phyloP scores from a whole-genome alignment of 2,329 filamentous ascomycete genomes.

The Fusarium caatingaense region DNA sequence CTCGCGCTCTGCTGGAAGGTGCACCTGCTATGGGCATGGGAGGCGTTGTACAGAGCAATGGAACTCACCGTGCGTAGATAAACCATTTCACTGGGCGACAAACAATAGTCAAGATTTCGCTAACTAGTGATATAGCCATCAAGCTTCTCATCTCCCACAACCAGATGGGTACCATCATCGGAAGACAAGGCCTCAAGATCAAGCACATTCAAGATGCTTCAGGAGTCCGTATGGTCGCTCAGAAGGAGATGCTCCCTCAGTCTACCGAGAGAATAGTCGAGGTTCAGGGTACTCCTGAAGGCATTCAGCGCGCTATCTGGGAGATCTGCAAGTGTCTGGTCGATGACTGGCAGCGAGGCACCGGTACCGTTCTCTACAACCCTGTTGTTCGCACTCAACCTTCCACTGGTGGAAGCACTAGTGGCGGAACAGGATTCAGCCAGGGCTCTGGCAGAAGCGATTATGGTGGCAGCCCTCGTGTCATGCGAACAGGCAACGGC shows the following conservation, averaged over 20 bases:
- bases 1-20: slow-evolving; percentile 90
- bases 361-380: slow-evolving; percentile 97
- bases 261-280: slow-evolving; percentile 98
- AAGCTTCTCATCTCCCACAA: slow-evolving; percentile 99
- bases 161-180: slow-evolving; percentile 99
- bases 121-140: slow-evolving; percentile 71
- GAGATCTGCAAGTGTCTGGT: slow-evolving; percentile 99
- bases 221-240: slow-evolving; percentile 97
- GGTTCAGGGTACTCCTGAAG: slow-evolving; percentile 92
- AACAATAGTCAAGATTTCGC: not conserved
- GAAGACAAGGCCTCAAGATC: slow-evolving; percentile 95
- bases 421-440: slow-evolving; percentile 51
- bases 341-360: slow-evolving; percentile 97
- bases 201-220: slow-evolving; percentile 99
- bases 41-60: slow-evolving; percentile 84
- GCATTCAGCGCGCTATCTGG: slow-evolving; percentile 96
- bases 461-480: slow-evolving; percentile 73
- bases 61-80: slow-evolving; percentile 82
- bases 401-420: slow-evolving; percentile 59
- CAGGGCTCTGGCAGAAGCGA: slow-evolving; percentile 61
- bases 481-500: slow-evolving; percentile 95
- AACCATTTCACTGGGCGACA: not conserved
- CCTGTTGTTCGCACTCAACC: slow-evolving; percentile 88
- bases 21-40: slow-evolving; percentile 97
- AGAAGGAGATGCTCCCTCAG: slow-evolving; percentile 99